phyloP scores from a whole-genome alignment of 164 flowering plant genomes.

The Vitis vinifera region DNA sequence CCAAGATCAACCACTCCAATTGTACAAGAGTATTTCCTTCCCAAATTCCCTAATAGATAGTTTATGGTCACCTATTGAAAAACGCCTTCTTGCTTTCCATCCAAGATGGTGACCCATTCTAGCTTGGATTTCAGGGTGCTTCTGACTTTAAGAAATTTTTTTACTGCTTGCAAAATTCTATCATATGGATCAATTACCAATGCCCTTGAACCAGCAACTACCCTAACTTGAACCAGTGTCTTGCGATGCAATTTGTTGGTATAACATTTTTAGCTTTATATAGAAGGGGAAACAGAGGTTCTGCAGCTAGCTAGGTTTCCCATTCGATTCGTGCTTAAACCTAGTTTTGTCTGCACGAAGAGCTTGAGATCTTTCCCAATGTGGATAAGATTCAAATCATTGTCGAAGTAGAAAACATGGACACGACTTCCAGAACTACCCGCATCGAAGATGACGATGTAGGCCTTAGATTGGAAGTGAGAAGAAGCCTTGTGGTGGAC shows the following conservation, averaged over 20 bases:
- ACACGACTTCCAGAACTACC: constrained; percentile 17
- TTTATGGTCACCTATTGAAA: no score
- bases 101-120: neutral
- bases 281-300: constrained; percentile 58
- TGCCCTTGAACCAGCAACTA: constrained; percentile 92
- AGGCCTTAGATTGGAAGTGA: no score
- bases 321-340: constrained; percentile 70
- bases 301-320: constrained; percentile 64
- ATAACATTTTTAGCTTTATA: constrained; percentile 64
- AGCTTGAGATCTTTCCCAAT: constrained; percentile 85
- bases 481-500: no score
- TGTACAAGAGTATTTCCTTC: constrained; percentile 57
- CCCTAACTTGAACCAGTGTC: constrained; percentile 94
- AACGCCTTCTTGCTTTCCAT: no score
- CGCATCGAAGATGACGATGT: no score
- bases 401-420: constrained; percentile 83
- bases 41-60: no score
- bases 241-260: constrained; percentile 50
- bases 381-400: constrained; percentile 69
- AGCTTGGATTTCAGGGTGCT: constrained; percentile 61
- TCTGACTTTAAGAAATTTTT: constrained; percentile 54
- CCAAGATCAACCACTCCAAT: constrained; percentile 98
- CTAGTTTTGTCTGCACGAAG: constrained; percentile 19
- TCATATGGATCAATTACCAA: constrained; percentile 76
- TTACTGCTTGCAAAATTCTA: constrained; percentile 82